A percentile compares a stretch with the other conserved stretches of the same genome.
Conservation (phyloP, 2,329 filamentous ascomycete genomes). For the Pseudogymnoascus sp. region DNA sequence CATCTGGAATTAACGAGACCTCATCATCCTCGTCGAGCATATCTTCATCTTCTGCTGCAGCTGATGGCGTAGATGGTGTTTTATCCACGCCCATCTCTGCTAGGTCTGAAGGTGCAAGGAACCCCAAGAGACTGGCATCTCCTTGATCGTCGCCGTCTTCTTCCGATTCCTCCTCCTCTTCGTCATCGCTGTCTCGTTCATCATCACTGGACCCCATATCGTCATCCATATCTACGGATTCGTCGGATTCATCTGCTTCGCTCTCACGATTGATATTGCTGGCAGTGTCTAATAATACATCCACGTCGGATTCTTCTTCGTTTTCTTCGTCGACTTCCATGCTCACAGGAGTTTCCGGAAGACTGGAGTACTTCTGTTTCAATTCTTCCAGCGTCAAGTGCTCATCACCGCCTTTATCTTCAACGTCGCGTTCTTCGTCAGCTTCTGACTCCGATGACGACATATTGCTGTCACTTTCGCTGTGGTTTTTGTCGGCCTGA, state of each 20-base stretch:
- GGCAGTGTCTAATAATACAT: conserved; percentile 16
- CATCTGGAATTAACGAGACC: conserved; percentile 26
- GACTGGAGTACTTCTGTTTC: conserved; percentile 59
- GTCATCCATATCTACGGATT: conserved; percentile 63
- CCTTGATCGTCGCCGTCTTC: conserved; percentile 36
- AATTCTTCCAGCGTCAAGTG: conserved; percentile 63
- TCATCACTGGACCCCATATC: conserved; percentile 53
- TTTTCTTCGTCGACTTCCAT: conserved; percentile 23
- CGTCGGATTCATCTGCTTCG: conserved; percentile 48
- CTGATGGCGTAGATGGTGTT: conserved; percentile 9
- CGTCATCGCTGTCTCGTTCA: conserved; percentile 36
- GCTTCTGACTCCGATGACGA: conserved; percentile 56
- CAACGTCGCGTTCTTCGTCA: conserved; percentile 39
- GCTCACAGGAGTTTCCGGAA: conserved; percentile 39
- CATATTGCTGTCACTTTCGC: conserved; percentile 49
- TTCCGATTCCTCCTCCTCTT: conserved; percentile 27
- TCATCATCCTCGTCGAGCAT: conserved; percentile 22
- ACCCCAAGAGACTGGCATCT: conserved; percentile 33
- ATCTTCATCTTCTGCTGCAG: conserved; percentile 11
- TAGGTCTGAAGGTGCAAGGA: conserved; percentile 27
- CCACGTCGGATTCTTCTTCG: neutral
- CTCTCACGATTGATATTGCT: conserved; percentile 21
- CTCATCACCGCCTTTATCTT: conserved; percentile 51
- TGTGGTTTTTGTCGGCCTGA: conserved; percentile 40
- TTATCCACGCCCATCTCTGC: conserved; percentile 27